Conservation (phyloP, 805 yeast genomes). For the Saccharomycopsis javanensis region DNA sequence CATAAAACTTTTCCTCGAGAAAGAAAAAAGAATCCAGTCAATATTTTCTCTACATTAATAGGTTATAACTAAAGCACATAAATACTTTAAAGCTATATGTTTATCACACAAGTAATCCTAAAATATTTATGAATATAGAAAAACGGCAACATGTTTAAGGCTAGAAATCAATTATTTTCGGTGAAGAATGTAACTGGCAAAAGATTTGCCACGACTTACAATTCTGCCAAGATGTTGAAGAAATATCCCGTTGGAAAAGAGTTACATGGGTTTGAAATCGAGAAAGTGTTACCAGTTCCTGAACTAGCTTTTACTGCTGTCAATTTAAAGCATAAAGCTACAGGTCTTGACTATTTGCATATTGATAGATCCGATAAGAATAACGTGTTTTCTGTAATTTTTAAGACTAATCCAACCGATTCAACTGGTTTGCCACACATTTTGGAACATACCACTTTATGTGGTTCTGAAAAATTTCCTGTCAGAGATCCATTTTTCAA, state of each 20-base stretch:
- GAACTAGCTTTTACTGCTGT: slow-evolving; percentile 77
- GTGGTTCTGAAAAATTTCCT: slow-evolving; percentile 87
- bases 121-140: neutral
- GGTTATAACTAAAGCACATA: no score
- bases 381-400: slow-evolving; percentile 81
- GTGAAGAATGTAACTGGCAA: neutral
- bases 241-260: slow-evolving; percentile 57
- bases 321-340: slow-evolving; percentile 50
- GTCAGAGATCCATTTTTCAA: slow-evolving; percentile 97
- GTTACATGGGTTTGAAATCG: slow-evolving; percentile 59
- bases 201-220: slow-evolving; percentile 17
- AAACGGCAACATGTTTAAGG: neutral
- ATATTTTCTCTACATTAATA: no score
- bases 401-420: slow-evolving; percentile 92
- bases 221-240: slow-evolving; percentile 29
- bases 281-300: slow-evolving; percentile 60
- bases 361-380: slow-evolving; percentile 74
- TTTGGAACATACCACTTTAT: slow-evolving; percentile 88
- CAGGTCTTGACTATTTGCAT: slow-evolving; percentile 79
- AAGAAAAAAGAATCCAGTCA: neutral
- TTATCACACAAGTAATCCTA: neutral
- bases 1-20: neutral
- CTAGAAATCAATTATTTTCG: neutral
- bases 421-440: slow-evolving; percentile 96
- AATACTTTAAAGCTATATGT: neutral